A percentile compares a stretch with the other conserved stretches of the same genome.
Conservation (phyloP, 352 stramenopile species). For the Globisporangium orthogonon region DNA sequence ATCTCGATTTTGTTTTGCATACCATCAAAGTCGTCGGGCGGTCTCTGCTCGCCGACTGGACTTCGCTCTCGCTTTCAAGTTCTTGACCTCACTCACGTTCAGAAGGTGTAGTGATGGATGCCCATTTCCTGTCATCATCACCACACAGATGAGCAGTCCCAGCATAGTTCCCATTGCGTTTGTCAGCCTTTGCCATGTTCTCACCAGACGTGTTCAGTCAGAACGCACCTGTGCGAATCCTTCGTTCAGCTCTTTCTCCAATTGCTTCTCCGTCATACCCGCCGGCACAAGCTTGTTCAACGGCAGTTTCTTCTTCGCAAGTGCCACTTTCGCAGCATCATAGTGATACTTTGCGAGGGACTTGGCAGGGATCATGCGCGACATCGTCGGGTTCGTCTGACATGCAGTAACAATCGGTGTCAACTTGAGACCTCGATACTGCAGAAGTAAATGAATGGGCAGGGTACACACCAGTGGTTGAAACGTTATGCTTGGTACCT, state of each 20-base stretch:
- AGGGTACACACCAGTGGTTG: conserved; percentile 35
- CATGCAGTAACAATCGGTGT: neutral
- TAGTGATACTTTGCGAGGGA: conserved; percentile 36
- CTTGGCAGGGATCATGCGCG: conserved; percentile 40
- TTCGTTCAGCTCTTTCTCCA: conserved; percentile 69
- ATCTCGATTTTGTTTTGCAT: conserved; percentile 59
- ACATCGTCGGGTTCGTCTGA: conserved; percentile 23
- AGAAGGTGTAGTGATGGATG: conserved; percentile 43
- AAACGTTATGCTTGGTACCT: conserved; percentile 27
- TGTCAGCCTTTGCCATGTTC: neutral
- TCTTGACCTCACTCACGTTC: neutral
- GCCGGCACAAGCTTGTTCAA: conserved; percentile 44
- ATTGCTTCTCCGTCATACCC: conserved; percentile 28
- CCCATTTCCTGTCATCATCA: conserved; percentile 32
- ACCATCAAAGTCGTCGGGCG: conserved; percentile 60
- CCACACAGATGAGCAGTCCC: neutral
- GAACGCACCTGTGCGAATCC: conserved; percentile 39
- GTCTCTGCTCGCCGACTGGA: neutral
- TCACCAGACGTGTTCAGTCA: neutral
- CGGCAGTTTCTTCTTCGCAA: conserved; percentile 57
- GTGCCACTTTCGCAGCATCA: conserved; percentile 32
- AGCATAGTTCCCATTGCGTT: neutral
- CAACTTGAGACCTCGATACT: no score
- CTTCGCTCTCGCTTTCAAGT: neutral
- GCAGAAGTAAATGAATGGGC: neutral